These are phyloP conservation scores for Mycena haematopus DNA, from an alignment of 768 basidiomycete genomes.

Conservation along the genomic window DNA sequence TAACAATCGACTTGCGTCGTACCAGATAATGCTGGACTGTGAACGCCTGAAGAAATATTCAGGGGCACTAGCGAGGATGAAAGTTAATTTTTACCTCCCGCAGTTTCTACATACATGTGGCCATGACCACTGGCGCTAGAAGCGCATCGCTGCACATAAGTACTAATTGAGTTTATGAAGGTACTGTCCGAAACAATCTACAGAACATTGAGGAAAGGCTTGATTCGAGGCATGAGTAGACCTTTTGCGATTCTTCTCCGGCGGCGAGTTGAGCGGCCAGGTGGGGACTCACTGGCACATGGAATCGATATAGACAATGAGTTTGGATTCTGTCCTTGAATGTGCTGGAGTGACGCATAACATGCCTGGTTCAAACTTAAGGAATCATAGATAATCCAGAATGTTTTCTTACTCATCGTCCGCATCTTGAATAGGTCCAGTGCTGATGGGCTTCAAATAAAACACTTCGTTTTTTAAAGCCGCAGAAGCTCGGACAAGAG, in stretches of 20 bases:
- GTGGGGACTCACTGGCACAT: conserved; percentile 94
- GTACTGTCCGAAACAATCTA: conserved; percentile 70
- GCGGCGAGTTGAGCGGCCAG: conserved; percentile 70
- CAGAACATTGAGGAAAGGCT: conserved; percentile 26
- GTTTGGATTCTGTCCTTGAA: conserved; percentile 53
- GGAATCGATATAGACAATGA: conserved; percentile 81
- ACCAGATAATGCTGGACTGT: conserved; percentile 86
- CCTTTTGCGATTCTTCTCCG: conserved; percentile 38
- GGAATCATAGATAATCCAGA: background rate
- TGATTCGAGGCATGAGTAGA: conserved; percentile 25
- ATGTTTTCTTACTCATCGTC: conserved; percentile 76
- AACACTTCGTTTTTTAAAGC: conserved; percentile 56
- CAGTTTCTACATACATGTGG: conserved; percentile 90
- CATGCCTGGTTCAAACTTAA: conserved; percentile 56
- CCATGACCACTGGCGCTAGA: conserved; percentile 36
- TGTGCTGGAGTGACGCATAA: conserved; percentile 58
- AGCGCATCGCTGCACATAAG: conserved; percentile 65
- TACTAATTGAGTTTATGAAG: conserved; percentile 68
- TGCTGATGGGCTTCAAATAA: conserved; percentile 92
- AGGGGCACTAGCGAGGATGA: conserved; percentile 6
- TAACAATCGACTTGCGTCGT: conserved; percentile 86
- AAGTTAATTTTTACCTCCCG: conserved; percentile 70
- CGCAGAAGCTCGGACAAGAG: conserved; percentile 82
- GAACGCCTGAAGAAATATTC: conserved; percentile 68
- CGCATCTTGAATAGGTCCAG: conserved; percentile 79